Evolutionary conservation across 2,329 filamentous ascomycete species (phyloP).

Genomic region (Colletotrichum eremochloae): DNA sequence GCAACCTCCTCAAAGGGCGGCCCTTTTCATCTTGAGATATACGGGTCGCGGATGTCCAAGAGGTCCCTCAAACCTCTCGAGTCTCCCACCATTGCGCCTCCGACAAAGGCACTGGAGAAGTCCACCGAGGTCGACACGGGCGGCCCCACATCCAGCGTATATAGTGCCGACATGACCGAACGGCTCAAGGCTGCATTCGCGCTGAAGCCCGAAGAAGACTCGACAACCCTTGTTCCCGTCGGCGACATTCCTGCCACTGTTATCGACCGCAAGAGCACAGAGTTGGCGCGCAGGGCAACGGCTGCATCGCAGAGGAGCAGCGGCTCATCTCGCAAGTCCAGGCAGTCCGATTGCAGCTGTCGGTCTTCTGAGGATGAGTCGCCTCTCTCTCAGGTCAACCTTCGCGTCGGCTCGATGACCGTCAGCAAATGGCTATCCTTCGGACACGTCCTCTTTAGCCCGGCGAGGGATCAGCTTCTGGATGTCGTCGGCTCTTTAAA

Average conservation of each 20-base stretch:
- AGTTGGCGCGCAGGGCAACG: conserved; percentile 40
- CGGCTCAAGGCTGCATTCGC: conserved; percentile 63
- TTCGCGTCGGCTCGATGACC: conserved; percentile 84
- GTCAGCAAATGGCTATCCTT: conserved; percentile 91
- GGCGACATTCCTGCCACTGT: conserved; percentile 52
- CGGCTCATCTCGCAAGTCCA: conserved; percentile 50
- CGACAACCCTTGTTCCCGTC: conserved; percentile 59
- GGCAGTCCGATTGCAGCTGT: conserved; percentile 61
- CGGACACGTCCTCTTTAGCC: conserved; percentile 85
- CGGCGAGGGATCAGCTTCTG: conserved; percentile 78
- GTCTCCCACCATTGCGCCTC: conserved; percentile 60
- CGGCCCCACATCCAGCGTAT: conserved; percentile 63
- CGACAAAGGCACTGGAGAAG: conserved; percentile 19
- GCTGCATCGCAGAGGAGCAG: conserved; percentile 47
- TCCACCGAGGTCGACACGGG: conserved; percentile 44
- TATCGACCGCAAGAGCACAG: conserved; percentile 47
- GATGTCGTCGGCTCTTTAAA: conserved; percentile 64
- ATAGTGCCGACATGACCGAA: conserved; percentile 68
- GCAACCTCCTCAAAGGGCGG: conserved; percentile 68
- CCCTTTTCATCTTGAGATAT: conserved; percentile 69
- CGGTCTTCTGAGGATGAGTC: conserved; percentile 69
- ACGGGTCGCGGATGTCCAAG: conserved; percentile 55
- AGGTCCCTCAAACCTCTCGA: conserved; percentile 56
- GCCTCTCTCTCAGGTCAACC: conserved; percentile 78
- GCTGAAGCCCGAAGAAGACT: conserved; percentile 52